phyloP scores from a whole-genome alignment of 1,139 yeast genomes.

The Diutina rugosa region DNA sequence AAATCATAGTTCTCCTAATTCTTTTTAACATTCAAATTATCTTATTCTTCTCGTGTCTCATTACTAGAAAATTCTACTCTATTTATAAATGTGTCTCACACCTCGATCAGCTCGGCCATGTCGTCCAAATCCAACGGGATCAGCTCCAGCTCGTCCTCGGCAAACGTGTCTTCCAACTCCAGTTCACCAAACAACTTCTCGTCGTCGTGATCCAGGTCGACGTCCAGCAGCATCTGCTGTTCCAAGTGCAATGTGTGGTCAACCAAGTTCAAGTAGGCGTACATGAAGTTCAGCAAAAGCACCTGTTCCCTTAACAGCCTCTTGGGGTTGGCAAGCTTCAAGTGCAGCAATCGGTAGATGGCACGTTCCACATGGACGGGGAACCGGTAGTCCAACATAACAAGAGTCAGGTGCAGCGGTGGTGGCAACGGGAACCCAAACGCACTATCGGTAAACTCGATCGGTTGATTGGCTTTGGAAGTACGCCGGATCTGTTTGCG shows the following conservation, averaged over 20 bases:
- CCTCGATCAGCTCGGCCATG: background rate
- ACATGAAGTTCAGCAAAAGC: slow-evolving; percentile 87
- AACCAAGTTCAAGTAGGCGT: slow-evolving; percentile 86
- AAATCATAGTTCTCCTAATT: no score
- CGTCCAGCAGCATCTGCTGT: slow-evolving; percentile 23
- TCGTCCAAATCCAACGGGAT: slow-evolving; percentile 2
- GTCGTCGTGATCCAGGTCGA: slow-evolving; percentile 6
- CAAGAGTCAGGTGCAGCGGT: slow-evolving; percentile 57
- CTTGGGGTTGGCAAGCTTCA: slow-evolving; percentile 88
- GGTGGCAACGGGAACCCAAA: slow-evolving; percentile 82
- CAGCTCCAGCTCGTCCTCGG: slow-evolving; percentile 2
- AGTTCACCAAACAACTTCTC: slow-evolving; percentile 5
- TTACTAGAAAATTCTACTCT: background rate
- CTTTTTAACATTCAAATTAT: no score
- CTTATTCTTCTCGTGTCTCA: background rate
- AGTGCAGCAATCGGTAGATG: slow-evolving; percentile 79
- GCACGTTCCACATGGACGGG: slow-evolving; percentile 96
- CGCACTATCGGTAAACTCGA: slow-evolving; percentile 68
- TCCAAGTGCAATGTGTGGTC: slow-evolving; percentile 77
- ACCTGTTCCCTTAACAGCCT: slow-evolving; percentile 89
- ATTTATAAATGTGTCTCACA: background rate
- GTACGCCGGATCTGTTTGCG: slow-evolving; percentile 30
- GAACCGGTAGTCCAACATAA: slow-evolving; percentile 74
- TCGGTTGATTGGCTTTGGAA: slow-evolving; percentile 51
- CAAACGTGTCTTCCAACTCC: background rate